These are phyloP conservation scores for Backusella morwellensis DNA, from an alignment of 192 early-diverging fungal species.

Conservation along the genomic window DNA sequence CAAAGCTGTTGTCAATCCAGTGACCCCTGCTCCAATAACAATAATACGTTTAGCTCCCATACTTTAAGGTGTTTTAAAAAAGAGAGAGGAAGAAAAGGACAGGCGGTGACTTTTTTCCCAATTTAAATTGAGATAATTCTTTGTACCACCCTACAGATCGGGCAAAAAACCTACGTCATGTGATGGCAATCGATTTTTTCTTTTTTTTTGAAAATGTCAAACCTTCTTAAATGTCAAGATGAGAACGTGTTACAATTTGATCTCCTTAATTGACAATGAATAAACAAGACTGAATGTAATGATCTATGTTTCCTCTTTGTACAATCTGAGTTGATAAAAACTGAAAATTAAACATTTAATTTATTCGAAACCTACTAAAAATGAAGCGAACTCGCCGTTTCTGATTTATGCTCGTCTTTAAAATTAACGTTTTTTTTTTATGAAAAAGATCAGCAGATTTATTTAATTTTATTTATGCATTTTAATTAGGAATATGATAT, in stretches of 20 bases:
- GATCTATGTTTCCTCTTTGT: not conserved
- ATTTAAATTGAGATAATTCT: not conserved
- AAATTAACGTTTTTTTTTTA: not conserved
- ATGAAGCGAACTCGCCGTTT: too few species aligned
- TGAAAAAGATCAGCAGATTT: not conserved
- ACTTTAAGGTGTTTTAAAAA: not conserved
- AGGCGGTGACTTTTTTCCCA: not conserved
- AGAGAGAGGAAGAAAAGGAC: not conserved
- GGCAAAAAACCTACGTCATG: not conserved
- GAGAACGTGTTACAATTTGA: too few species aligned
- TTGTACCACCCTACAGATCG: not conserved
- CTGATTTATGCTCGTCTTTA: too few species aligned
- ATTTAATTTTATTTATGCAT: slow-evolving; percentile 6
- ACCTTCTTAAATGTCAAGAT: not conserved
- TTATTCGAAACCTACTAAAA: not conserved
- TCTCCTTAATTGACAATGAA: too few species aligned
- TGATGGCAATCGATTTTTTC: not conserved
- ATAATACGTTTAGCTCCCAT: not conserved
- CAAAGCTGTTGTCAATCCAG: slow-evolving; percentile 61
- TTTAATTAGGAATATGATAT: not conserved
- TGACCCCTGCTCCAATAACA: slow-evolving; percentile 60
- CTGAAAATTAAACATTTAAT: not conserved
- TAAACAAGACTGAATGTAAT: too few species aligned
- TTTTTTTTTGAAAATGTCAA: not conserved
- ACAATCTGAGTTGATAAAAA: not conserved